A percentile compares a stretch with the other conserved stretches of the same genome.
Conservation (phyloP, 169 alveolate species). For the Amoebophrya sp. region DNA sequence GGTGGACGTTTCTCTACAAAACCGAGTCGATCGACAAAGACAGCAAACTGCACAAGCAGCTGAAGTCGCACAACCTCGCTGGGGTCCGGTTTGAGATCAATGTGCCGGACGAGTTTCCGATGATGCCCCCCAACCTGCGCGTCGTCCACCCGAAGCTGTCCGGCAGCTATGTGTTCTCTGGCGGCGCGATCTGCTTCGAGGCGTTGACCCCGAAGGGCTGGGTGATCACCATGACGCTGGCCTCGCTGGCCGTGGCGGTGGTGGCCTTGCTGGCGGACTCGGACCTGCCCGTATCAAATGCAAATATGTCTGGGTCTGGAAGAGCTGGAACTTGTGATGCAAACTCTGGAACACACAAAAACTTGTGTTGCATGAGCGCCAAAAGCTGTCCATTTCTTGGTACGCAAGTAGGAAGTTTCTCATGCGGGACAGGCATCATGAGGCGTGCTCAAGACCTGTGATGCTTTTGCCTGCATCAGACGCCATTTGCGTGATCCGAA, state of each 20-base stretch:
- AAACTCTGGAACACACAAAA: background rate
- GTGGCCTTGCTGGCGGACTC: background rate
- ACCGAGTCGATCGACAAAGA: background rate
- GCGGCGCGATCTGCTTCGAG: constrained; percentile 19
- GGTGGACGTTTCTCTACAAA: background rate
- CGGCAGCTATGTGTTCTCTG: background rate
- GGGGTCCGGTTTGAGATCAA: background rate
- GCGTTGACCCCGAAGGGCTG: background rate
- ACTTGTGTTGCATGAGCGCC: background rate
- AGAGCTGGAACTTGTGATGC: background rate
- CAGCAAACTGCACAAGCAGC: background rate
- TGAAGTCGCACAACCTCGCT: background rate
- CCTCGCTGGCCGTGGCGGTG: background rate
- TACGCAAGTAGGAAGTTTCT: background rate
- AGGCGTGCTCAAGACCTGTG: background rate
- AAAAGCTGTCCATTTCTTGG: background rate
- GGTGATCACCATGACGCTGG: background rate
- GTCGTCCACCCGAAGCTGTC: background rate
- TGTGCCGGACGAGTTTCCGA: background rate
- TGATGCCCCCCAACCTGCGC: background rate
- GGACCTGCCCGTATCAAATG: background rate
- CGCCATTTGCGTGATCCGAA: background rate
- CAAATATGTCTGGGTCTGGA: no score
- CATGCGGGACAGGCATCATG: background rate
- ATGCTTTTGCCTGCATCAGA: background rate